A percentile compares a stretch with the other conserved stretches of the same genome.
Evolutionary conservation across 257 asterid genomes (phyloP).

Genomic region (Linaria vulgaris): DNA sequence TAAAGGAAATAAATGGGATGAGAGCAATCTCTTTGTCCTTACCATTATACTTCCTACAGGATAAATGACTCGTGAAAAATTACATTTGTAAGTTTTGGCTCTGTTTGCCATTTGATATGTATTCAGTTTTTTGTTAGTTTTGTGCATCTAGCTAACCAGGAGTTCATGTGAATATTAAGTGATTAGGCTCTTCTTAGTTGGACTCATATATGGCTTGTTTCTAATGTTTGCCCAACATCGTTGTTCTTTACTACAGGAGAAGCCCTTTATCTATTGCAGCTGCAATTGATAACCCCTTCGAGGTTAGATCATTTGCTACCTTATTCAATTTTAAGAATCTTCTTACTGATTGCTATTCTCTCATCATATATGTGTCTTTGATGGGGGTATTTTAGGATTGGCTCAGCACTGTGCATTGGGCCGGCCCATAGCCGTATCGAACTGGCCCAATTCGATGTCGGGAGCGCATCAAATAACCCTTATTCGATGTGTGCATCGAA

Average conservation of each 20-base stretch:
- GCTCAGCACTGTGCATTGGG: too few relatives aligned
- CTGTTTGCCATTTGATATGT: neutral
- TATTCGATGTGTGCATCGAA: too few relatives aligned
- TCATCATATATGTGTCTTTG: too few relatives aligned
- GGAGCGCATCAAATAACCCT: too few relatives aligned
- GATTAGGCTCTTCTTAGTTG: neutral
- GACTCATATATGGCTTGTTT: neutral
- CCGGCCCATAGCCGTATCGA: too few relatives aligned
- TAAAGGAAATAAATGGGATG: neutral
- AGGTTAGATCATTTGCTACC: conserved; percentile 45
- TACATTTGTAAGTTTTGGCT: neutral
- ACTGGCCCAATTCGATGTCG: too few relatives aligned
- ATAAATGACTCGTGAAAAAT: neutral
- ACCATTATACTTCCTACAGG: neutral
- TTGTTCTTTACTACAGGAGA: conserved; percentile 57
- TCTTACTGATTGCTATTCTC: too few relatives aligned
- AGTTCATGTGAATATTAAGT: neutral
- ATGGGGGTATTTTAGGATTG: too few relatives aligned
- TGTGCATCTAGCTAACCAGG: neutral
- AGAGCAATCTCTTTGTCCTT: neutral
- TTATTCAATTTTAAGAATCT: neutral
- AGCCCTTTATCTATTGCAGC: conserved; percentile 91
- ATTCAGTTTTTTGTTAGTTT: too few relatives aligned
- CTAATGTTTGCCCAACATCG: neutral
- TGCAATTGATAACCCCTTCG: conserved; percentile 69